Percentiles rank a stretch among this genome's conserved stretches.
Conservation (phyloP, 2,329 filamentous ascomycete genomes). For the Exophiala lecanii-corni region DNA sequence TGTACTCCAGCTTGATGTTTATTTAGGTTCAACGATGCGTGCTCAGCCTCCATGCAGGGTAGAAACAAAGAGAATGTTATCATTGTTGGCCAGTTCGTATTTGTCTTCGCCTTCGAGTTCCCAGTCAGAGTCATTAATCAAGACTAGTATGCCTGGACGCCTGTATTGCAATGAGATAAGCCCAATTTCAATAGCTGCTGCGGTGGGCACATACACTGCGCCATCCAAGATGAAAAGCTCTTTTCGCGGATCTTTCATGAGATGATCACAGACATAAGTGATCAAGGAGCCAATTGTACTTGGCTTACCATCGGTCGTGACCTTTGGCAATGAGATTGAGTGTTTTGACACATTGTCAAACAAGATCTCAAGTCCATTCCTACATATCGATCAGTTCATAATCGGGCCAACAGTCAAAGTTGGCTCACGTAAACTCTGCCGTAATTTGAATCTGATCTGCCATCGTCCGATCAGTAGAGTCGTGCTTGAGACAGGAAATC, state of each 20-base stretch:
- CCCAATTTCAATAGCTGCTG: conserved; percentile 3
- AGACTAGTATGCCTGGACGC: conserved; percentile 87
- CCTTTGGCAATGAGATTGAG: conserved; percentile 57
- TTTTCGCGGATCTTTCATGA: conserved; percentile 79
- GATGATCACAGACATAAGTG: conserved; percentile 68
- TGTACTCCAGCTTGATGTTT: too few relatives aligned
- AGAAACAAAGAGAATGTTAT: conserved; percentile 93
- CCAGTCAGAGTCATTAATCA: conserved; percentile 98
- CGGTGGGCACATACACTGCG: conserved; percentile 86
- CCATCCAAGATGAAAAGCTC: conserved; percentile 86
- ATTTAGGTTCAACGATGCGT: background rate
- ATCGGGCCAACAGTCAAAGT: conserved; percentile 1
- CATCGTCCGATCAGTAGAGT: conserved; percentile 2
- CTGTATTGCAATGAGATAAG: conserved; percentile 46
- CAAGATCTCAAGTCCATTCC: conserved; percentile 76
- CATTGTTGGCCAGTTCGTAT: conserved; percentile 74
- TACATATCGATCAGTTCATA: conserved; percentile 2
- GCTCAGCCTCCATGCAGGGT: conserved; percentile 84
- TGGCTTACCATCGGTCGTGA: conserved; percentile 52
- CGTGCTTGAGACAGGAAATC: too few relatives aligned
- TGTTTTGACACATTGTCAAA: conserved; percentile 80
- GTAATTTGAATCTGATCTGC: conserved; percentile 50
- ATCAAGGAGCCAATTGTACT: conserved; percentile 73
- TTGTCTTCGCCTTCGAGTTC: conserved; percentile 91
- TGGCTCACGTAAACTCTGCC: conserved; percentile 67